These are phyloP conservation scores for Leccinum insolens DNA, from an alignment of 1,284 basidiomycete species.

Conservation along the genomic window DNA sequence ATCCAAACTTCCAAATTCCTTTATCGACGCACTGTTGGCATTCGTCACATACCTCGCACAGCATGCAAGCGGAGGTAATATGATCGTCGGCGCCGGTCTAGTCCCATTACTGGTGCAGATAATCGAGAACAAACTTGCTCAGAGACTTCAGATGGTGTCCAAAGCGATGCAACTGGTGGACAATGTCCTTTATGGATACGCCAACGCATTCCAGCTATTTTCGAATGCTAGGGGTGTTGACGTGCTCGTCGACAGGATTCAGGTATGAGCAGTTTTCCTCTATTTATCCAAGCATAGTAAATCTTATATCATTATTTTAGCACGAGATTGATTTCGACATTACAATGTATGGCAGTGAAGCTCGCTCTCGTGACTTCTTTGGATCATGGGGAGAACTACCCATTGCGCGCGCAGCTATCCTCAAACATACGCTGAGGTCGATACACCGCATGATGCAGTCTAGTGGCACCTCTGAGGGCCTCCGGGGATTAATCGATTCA, in stretches of 20 bases:
- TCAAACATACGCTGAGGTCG: slow-evolving; percentile 92
- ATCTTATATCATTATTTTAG: slow-evolving; percentile 39
- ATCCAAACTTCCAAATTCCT: slow-evolving; percentile 73
- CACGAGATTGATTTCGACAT: slow-evolving; percentile 75
- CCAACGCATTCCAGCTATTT: slow-evolving; percentile 88
- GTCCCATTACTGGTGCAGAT: slow-evolving; percentile 89
- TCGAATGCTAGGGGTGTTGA: slow-evolving; percentile 53
- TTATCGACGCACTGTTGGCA: slow-evolving; percentile 84
- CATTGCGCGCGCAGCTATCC: slow-evolving; percentile 67
- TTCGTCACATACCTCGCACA: slow-evolving; percentile 90
- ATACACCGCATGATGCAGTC: slow-evolving; percentile 97
- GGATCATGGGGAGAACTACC: slow-evolving; percentile 59
- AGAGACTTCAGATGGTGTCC: slow-evolving; percentile 74
- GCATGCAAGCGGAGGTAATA: slow-evolving; percentile 83
- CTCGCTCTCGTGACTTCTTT: no score
- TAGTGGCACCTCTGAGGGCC: slow-evolving; percentile 38
- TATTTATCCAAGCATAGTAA: background rate
- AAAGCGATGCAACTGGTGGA: slow-evolving; percentile 93
- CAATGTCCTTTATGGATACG: slow-evolving; percentile 88
- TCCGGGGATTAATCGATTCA: no score
- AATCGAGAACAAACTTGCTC: slow-evolving; percentile 74
- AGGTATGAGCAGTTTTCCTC: slow-evolving; percentile 42
- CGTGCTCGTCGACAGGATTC: no score
- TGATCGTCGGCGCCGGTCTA: slow-evolving; percentile 90
- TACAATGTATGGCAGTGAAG: slow-evolving; percentile 50